phyloP scores from a whole-genome alignment of 2,329 filamentous ascomycete genomes.

The Neobulgaria alba region DNA sequence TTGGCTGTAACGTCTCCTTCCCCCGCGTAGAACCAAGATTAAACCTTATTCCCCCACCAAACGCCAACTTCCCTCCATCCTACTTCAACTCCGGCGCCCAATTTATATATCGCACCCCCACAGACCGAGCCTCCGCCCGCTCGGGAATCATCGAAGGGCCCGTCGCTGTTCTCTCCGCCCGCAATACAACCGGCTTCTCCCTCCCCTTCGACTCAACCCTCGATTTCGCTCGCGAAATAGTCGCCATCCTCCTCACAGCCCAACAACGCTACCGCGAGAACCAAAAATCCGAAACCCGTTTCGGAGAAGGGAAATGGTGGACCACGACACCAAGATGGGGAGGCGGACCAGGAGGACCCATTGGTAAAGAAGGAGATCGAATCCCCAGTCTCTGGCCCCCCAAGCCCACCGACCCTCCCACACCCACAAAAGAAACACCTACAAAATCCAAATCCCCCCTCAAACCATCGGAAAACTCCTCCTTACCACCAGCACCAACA shows the following conservation, averaged over 20 bases:
- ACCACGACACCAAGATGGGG: slow-evolving; percentile 52
- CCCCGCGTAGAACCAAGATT: slow-evolving; percentile 51
- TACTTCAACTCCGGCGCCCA: slow-evolving; percentile 50
- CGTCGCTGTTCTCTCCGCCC: slow-evolving; percentile 49
- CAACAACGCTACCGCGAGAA: slow-evolving; percentile 55
- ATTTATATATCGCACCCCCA: slow-evolving; percentile 52
- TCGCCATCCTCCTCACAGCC: slow-evolving; percentile 52
- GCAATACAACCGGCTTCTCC: slow-evolving; percentile 46
- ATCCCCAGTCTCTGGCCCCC: slow-evolving; percentile 1
- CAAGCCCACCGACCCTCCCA: neutral
- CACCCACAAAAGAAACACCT: slow-evolving; percentile 4
- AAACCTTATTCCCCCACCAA: slow-evolving; percentile 33
- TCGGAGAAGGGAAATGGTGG: slow-evolving; percentile 56
- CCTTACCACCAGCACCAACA: slow-evolving; percentile 12
- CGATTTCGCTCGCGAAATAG: slow-evolving; percentile 53
- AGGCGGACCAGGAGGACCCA: slow-evolving; percentile 52
- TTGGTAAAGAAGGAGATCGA: slow-evolving; percentile 46
- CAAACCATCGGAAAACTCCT: neutral
- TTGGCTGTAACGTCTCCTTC: slow-evolving; percentile 51
- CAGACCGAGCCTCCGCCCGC: slow-evolving; percentile 50
- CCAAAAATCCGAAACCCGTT: slow-evolving; percentile 40
- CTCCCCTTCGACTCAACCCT: slow-evolving; percentile 48
- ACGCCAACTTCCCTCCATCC: slow-evolving; percentile 23
- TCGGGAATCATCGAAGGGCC: slow-evolving; percentile 54
- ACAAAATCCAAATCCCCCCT: neutral